Percentiles rank a stretch among this genome's conserved stretches.
These are phyloP conservation scores for Jaltomata sinuosa DNA, from an alignment of 257 asterid genomes.

Conservation along the genomic window DNA sequence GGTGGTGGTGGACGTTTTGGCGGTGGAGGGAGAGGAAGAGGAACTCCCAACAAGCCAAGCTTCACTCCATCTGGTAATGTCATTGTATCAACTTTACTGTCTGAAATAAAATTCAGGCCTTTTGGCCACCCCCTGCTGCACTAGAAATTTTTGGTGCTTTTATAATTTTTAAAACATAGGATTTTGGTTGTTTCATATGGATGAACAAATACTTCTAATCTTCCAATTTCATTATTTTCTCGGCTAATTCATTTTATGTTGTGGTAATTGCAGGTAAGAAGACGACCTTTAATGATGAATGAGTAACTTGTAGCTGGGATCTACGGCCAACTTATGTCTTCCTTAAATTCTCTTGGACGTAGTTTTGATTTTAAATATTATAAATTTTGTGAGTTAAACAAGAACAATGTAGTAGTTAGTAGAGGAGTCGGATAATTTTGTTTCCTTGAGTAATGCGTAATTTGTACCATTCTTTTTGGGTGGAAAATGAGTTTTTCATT, in stretches of 20 bases:
- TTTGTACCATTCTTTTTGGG: background rate
- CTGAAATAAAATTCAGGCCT: background rate
- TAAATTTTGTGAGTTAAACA: background rate
- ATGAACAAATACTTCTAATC: background rate
- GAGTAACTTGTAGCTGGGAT: background rate
- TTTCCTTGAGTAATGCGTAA: background rate
- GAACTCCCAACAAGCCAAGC: conserved; percentile 32
- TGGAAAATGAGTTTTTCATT: background rate
- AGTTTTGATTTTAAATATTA: background rate
- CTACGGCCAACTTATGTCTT: background rate
- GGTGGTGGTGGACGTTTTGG: conserved; percentile 24
- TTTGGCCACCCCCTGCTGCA: background rate
- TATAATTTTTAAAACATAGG: background rate
- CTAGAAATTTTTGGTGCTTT: background rate
- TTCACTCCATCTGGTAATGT: conserved; percentile 35
- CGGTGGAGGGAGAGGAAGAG: conserved; percentile 36
- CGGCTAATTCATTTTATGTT: background rate
- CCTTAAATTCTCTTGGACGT: background rate
- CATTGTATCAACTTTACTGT: background rate
- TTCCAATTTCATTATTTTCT: background rate
- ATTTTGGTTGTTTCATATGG: background rate
- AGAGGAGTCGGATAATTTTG: background rate
- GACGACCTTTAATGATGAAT: conserved; percentile 29
- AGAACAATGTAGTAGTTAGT: background rate
- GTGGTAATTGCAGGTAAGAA: conserved; percentile 24